Evolutionary conservation across 2,329 filamentous ascomycete genomes (phyloP).

Genomic region (Sphaerulina vaccinii): DNA sequence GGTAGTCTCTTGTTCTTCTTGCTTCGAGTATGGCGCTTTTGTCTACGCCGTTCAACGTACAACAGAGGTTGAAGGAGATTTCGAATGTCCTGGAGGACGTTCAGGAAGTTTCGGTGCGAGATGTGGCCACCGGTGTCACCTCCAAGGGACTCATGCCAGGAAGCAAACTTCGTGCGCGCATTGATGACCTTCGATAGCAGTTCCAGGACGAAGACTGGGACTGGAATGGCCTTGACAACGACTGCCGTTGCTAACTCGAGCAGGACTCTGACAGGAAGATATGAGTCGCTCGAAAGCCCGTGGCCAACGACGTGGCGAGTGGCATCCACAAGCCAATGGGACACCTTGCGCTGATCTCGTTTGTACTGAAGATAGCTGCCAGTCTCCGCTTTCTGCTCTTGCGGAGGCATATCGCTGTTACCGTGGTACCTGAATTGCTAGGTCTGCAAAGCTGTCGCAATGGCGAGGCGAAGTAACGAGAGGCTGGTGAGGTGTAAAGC

Average conservation of each 20-base stretch:
- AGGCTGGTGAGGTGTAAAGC: too few species aligned
- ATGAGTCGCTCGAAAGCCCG: not conserved
- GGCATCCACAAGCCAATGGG: not conserved
- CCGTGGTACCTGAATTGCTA: too few species aligned
- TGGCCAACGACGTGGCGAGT: not conserved
- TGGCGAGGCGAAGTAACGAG: too few species aligned
- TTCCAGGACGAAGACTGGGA: not conserved
- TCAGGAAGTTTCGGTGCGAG: not conserved
- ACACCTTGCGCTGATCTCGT: not conserved
- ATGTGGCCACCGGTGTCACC: not conserved
- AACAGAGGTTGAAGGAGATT: not conserved
- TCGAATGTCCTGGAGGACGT: not conserved
- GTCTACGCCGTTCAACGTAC: not conserved
- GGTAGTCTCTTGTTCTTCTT: not conserved
- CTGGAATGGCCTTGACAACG: not conserved
- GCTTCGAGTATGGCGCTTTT: not conserved
- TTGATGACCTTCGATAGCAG: not conserved
- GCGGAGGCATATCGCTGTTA: too few species aligned
- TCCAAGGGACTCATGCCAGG: not conserved
- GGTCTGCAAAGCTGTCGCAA: too few species aligned
- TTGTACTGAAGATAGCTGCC: not conserved
- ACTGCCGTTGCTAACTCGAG: not conserved
- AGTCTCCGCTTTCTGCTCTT: not conserved
- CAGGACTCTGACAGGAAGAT: not conserved
- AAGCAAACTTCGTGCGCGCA: not conserved